phyloP scores from a whole-genome alignment of 805 yeast genomes.

The Metschnikowia arizonensis region DNA sequence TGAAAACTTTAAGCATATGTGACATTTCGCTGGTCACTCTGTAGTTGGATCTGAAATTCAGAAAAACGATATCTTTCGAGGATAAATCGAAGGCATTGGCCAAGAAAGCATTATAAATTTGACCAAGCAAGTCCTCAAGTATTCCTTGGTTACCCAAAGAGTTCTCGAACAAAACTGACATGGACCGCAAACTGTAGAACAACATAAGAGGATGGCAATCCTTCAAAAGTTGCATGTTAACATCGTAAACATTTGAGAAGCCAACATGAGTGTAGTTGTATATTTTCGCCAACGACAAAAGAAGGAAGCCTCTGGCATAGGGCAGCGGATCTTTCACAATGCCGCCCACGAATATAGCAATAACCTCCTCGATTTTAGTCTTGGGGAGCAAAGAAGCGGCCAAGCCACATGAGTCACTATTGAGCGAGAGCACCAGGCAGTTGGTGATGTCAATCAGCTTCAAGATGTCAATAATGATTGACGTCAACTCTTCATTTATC shows the following conservation, averaged over 20 bases:
- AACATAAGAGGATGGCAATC: conserved; percentile 90
- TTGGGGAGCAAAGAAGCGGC: conserved; percentile 26
- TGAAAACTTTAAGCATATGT: conserved; percentile 25
- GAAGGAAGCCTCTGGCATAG: conserved; percentile 45
- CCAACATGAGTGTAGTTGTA: conserved; percentile 27
- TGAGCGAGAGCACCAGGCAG: conserved; percentile 39
- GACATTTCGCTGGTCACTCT: conserved; percentile 24
- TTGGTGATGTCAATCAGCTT: conserved; percentile 40
- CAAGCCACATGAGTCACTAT: conserved; percentile 58
- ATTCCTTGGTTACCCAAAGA: conserved; percentile 45
- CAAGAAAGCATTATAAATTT: conserved; percentile 29
- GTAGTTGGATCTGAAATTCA: conserved; percentile 35
- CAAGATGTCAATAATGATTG: conserved; percentile 48
- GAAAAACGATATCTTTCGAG: conserved; percentile 29
- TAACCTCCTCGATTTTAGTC: conserved; percentile 23
- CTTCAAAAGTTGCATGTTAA: conserved; percentile 52
- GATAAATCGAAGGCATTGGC: conserved; percentile 37
- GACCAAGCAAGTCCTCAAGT: conserved; percentile 38
- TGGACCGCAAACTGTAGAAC: conserved; percentile 62
- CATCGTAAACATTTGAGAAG: conserved; percentile 46
- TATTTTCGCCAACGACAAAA: conserved; percentile 30
- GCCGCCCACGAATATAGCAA: conserved; percentile 43
- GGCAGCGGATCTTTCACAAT: conserved; percentile 68
- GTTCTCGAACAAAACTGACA: conserved; percentile 52
- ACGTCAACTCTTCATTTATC: conserved; percentile 35